Base-by-base conservation (phyloP, 139 green algal species). In the Coelastrella sp. region DNA sequence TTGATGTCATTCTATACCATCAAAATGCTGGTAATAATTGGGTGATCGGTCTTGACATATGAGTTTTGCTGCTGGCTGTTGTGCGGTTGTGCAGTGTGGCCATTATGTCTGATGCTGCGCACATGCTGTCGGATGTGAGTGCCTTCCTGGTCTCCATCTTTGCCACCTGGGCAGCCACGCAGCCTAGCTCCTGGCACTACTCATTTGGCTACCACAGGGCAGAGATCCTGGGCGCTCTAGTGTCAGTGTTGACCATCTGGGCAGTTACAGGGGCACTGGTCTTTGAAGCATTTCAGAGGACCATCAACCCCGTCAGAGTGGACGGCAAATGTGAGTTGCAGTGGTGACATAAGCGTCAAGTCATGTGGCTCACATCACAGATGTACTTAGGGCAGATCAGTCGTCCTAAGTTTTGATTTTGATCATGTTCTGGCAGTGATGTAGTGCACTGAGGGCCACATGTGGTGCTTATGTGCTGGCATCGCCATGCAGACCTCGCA, bases 41-140 rank as follows among this genome's bases (percentile, higher is more conserved):
- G 3, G 35, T 49, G 35, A 3, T 49, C 35, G 35, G 35, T 49
- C 35, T 49, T 49, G 35, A 49, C 35, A 49, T 3, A 49, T 49
- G 35, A 49, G 35, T 49, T 49, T 70, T 70, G 12, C 63, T 12
- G 63, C 63, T 20, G 12, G 14, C 1, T 7, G 82, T 35, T 49
- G 20, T 89, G 12, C 79, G 27, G 63, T 6, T 58, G 17, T 82
- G 70, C 94, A 98, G 95, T 76, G 93, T 99, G 22, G 97, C 97
- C 73, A 98, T 99, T 90, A 95, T 99, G 89, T 97, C 98, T 6
- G 97, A 99, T 89, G 97, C 97, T 4, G 97, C 97, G 1, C 97
- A 99, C 93, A 96, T 99, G 89, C 94, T 99, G n/a, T 98, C 96
- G 6, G 97, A 99, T 78, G 96, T 97, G 10, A 93, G 90, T 6